Conservation (phyloP, 202 grass and related monocot genomes). For the Alloteropsis angusta region DNA sequence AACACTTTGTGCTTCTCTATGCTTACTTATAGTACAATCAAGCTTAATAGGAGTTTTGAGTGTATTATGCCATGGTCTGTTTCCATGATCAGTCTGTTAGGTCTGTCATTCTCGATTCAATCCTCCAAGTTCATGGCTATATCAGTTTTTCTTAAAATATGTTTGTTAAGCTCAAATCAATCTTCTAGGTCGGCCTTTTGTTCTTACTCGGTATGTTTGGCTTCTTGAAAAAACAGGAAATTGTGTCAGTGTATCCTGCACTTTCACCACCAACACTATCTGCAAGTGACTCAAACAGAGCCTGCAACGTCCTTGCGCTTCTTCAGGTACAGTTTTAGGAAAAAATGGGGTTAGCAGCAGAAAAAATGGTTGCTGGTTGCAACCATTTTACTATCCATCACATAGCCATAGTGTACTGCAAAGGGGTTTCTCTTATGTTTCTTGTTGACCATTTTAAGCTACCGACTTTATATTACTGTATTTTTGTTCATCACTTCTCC, state of each 20-base stretch:
- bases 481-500: not conserved
- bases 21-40: not conserved
- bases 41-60: not conserved
- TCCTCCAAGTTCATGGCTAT: not conserved
- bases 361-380: not conserved
- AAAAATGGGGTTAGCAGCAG: not conserved
- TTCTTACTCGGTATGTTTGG: conserved; percentile 5
- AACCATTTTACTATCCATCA: not conserved
- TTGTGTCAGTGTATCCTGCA: conserved; percentile 52
- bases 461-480: not conserved
- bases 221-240: conserved; percentile 52
- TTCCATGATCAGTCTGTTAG: not conserved
- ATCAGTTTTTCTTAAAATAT: not conserved
- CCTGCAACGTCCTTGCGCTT: conserved; percentile 65
- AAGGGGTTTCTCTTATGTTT: not conserved
- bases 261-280: conserved; percentile 44
- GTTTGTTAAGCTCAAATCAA: not conserved
- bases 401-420: not conserved
- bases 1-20: not conserved
- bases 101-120: not conserved
- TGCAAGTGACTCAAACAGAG: conserved; percentile 40
- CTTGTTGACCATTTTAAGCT: not conserved
- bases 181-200: not conserved
- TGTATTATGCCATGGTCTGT: not conserved
- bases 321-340: conserved; percentile 39